Base-by-base conservation (phyloP, 345 rosid genomes). In the Boechera retrofracta region DNA sequence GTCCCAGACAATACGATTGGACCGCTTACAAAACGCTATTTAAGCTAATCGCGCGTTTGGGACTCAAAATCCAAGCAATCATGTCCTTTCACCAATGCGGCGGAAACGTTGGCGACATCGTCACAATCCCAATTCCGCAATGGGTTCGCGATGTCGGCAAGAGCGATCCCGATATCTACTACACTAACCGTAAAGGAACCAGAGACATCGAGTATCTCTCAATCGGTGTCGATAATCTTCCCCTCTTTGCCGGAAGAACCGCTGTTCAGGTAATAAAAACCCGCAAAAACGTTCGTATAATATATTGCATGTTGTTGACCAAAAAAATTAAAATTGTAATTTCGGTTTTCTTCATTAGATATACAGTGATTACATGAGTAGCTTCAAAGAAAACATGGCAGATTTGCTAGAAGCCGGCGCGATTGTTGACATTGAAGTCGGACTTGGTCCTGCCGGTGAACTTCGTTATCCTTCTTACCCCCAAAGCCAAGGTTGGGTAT, bases 71-170 rank as follows among this genome's bases (percentile, higher is more conserved):
- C 56, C 94, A 91, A 79, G 91, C 90, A 6, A 91, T 89, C 74
- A 91, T 89, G 96, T 91, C 98, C 0, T 89, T 89, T 66, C 97
- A 91, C 75, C 97, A 85, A 54, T 94, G 97, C 45, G 97, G 98
- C 7, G 97, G 96, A 44, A 94, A 94, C 73, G 68, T 94, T 0
- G 96, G 98, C 15, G 96, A 94, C 72, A 77, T n/a, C 33, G 91
- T 91, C 42, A 74, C 79, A 53, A 94, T 94, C 64, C 92, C 96
- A 6, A 78, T 94, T 59, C 98, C 96, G 10, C 45, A 84, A 31
- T 94, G 96, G 96, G 85, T 91, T 0, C 87, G 85, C 1, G 83
- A 86, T 1, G 67, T 91, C 4, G 93, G 89, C 49, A 80, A 83
- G 33, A 74, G 44, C 10, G 69, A 88, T 77, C 91, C 91, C 12